Base-by-base conservation (phyloP, 2,329 filamentous ascomycete genomes). In the Teratosphaeria destructans region DNA sequence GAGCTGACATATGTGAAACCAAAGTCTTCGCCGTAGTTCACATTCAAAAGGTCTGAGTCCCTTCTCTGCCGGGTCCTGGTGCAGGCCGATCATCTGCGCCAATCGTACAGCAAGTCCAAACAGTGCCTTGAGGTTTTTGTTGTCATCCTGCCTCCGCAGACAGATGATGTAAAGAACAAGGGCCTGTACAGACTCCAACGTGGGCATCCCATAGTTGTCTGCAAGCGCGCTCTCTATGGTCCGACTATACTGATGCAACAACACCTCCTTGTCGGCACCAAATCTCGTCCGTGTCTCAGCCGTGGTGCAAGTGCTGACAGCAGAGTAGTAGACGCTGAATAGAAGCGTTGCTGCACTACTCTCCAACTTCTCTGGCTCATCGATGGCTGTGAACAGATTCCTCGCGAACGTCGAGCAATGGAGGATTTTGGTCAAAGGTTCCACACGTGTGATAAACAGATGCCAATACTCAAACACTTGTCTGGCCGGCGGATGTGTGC, bases 351-450 rank as follows among this genome's bases (percentile, higher is more conserved):
- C 59, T 3, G 61, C 63, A 4, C 60, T 56, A 16, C 60, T 55
- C 2, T 60, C 53, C 14, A 65, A 37, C 16, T 32, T 23, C 14
- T 56, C 29, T 6, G 62, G 60, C 23, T 61, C 60, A 35, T 66
- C 63, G 14, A 66, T 62, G 35, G 60, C 32, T 11, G 23, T 43
- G 53, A 68, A 60, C 2, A 69, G 49, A 52, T 63, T 65, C 29
- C 59, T 57, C 1, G 57, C 59, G 26, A 68, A 61, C 5, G 65
- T 64, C 5, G 67, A 66, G 56, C 67, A 66, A 57, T 70, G 68
- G 11, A 70, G 60, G 19, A 69, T 54, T 58, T 70, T 70, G 6
- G 61, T 64, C 61, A 69, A 61, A 4, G 67, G 67, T 56, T 70
- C 68, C 1, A 69, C 66, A 27, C 66, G 54, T 6, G 63, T 61